Conservation (phyloP, 1,284 basidiomycete species). For the Heliocybe sulcata region DNA sequence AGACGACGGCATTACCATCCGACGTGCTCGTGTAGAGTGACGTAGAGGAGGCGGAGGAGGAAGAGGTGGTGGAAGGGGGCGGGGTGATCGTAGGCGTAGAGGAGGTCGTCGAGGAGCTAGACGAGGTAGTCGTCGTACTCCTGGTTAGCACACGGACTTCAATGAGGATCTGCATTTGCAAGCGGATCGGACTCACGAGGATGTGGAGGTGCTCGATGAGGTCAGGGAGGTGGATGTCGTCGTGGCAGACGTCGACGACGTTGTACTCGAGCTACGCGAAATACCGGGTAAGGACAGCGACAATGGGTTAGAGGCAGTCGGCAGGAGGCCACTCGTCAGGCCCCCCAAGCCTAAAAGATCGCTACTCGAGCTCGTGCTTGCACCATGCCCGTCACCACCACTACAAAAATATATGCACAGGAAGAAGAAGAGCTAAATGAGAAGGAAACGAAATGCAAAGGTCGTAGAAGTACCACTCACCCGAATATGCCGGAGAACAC, state of each 20-base stretch:
- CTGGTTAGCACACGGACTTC: not conserved
- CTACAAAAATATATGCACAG: constrained; percentile 1
- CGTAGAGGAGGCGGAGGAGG: constrained; percentile 7
- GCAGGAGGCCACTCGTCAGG: constrained; percentile 10
- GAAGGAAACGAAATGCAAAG: not conserved
- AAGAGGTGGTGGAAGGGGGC: constrained; percentile 4
- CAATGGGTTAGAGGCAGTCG: constrained; percentile 9
- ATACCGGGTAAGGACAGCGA: constrained; percentile 1
- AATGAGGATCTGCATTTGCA: not conserved
- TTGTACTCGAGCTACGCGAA: constrained; percentile 2
- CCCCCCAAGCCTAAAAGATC: constrained; percentile 6
- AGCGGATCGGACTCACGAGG: constrained; percentile 3
- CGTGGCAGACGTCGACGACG: constrained; percentile 2
- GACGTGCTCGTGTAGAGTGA: constrained; percentile 7
- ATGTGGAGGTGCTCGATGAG: constrained; percentile 4
- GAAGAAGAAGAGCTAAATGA: not conserved
- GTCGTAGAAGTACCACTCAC: not conserved
- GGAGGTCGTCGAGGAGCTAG: constrained; percentile 7
- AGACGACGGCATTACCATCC: constrained; percentile 15
- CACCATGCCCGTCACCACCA: not conserved
- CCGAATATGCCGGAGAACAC: constrained; percentile 1
- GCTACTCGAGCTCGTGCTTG: not conserved
- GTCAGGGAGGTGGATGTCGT: not conserved
- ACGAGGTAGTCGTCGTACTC: constrained; percentile 2
- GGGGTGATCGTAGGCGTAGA: constrained; percentile 7